Evolutionary conservation across 116 monocot genomes (phyloP).

Genomic region (Phalaenopsis hybrid): DNA sequence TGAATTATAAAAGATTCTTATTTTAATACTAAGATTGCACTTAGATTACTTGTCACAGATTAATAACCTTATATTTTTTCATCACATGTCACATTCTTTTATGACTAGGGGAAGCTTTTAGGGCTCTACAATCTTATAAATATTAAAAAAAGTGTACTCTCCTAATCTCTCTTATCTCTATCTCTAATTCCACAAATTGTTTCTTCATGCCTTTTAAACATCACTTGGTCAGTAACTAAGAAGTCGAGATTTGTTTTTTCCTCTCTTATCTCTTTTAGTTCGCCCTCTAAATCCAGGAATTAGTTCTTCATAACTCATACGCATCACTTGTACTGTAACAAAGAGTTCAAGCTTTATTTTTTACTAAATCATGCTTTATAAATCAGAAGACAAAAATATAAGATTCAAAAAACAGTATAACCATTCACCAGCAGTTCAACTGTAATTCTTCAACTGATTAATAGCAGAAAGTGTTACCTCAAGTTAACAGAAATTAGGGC

Average conservation of each 20-base stretch:
- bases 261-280: too few relatives aligned
- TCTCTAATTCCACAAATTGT: too few relatives aligned
- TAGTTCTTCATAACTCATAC: too few relatives aligned
- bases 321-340: background rate
- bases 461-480: conserved; percentile 31
- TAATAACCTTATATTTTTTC: background rate
- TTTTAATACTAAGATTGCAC: background rate
- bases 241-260: background rate
- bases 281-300: too few relatives aligned
- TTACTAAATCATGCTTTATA: background rate
- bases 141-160: too few relatives aligned
- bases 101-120: background rate
- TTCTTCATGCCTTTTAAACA: too few relatives aligned
- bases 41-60: background rate
- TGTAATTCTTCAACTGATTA: background rate
- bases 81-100: background rate
- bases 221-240: background rate
- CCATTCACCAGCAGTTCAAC: background rate
- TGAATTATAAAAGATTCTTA: background rate
- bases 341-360: background rate
- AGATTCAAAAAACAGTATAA: background rate
- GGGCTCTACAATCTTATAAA: background rate
- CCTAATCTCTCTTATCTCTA: too few relatives aligned
- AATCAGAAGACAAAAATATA: background rate
- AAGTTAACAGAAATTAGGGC: conserved; percentile 70